phyloP scores from a whole-genome alignment of 371 early-diverging fungal species.

The Apophysomyces trapeziformis region DNA sequence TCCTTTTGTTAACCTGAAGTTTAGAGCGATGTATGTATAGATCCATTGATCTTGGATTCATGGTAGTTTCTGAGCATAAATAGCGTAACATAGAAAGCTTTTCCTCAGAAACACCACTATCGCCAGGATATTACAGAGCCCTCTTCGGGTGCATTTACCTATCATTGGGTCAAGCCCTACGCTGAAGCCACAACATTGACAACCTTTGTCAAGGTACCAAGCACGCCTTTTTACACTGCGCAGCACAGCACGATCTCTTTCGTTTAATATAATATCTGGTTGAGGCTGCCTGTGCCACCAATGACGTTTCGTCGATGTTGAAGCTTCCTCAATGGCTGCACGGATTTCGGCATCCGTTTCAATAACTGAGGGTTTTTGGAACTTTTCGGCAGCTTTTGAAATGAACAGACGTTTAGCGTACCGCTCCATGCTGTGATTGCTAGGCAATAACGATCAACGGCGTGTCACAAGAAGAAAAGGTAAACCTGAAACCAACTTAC shows the following conservation, averaged over 20 bases:
- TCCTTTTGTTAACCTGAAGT: slow-evolving; percentile 25
- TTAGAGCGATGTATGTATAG: no score
- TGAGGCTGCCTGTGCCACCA: slow-evolving; percentile 39
- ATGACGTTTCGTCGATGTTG: slow-evolving; percentile 19
- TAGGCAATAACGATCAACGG: neutral
- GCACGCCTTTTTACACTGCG: slow-evolving; percentile 45
- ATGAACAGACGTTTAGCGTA: slow-evolving; percentile 15
- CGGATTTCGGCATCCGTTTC: slow-evolving; percentile 29
- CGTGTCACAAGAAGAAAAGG: neutral
- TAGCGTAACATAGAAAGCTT: no score
- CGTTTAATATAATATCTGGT: slow-evolving; percentile 35
- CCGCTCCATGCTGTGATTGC: slow-evolving; percentile 12
- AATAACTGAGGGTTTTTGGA: slow-evolving; percentile 19
- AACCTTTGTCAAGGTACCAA: slow-evolving; percentile 42
- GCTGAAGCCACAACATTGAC: slow-evolving; percentile 48
- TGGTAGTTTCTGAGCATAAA: no score
- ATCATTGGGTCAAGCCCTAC: slow-evolving; percentile 56
- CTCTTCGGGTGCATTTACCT: slow-evolving; percentile 28
- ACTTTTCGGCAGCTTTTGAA: slow-evolving; percentile 19
- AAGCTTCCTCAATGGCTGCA: slow-evolving; percentile 23
- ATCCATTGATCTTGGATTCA: no score
- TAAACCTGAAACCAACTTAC: neutral
- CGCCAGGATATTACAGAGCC: no score
- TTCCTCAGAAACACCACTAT: no score
- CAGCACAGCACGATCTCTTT: slow-evolving; percentile 33